Conservation (phyloP, 139 green algal species). For the Micromonas commoda region DNA sequence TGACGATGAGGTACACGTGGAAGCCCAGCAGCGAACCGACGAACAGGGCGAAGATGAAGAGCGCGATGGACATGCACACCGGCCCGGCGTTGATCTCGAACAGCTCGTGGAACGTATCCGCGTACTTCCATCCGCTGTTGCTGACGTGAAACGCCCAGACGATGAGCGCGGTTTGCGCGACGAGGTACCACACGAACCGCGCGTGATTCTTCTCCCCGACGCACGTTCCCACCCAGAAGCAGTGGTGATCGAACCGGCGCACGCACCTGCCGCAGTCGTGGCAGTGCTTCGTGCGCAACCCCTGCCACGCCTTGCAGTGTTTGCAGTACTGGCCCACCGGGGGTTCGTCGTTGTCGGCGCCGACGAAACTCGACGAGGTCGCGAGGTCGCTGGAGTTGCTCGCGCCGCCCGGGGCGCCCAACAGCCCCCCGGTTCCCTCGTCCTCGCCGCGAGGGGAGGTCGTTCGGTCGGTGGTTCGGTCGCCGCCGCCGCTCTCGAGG, state of each 20-base stretch:
- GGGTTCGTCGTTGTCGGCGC: neutral
- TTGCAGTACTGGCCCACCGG: neutral
- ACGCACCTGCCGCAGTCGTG: conserved; percentile 68
- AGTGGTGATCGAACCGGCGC: conserved; percentile 77
- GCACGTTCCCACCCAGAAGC: conserved; percentile 62
- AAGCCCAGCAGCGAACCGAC: neutral
- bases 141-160: neutral
- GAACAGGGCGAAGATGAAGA: conserved; percentile 10
- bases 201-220: conserved; percentile 54
- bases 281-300: conserved; percentile 70
- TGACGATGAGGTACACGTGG: conserved; percentile 22
- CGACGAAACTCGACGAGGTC: too few species aligned
- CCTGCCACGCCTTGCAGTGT: neutral
- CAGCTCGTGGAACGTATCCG: neutral
- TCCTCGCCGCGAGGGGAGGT: too few species aligned
- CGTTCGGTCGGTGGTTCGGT: too few species aligned
- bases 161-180: neutral
- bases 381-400: too few species aligned
- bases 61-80: neutral
- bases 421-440: too few species aligned
- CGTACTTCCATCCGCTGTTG: neutral
- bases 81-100: neutral
- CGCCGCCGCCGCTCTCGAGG: too few species aligned
- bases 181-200: conserved; percentile 14
- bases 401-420: too few species aligned